Conservation (phyloP, 306 rosid species). For the Trichosanthes cucumerina region DNA sequence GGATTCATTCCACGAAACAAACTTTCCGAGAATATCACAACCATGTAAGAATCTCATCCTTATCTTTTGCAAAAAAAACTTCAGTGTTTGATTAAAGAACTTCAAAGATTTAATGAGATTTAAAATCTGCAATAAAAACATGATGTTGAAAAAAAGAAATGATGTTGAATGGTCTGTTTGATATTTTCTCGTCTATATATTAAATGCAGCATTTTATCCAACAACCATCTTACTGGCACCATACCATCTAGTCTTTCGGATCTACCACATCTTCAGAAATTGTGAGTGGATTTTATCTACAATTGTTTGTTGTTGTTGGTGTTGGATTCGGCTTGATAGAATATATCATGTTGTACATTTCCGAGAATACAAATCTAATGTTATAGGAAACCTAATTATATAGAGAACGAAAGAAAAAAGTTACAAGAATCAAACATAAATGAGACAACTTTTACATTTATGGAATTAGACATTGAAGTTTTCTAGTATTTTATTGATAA, state of each 20-base stretch:
- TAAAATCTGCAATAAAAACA: not conserved
- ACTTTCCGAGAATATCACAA: slow-evolving; percentile 56
- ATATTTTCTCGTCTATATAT: not conserved
- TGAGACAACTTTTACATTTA: not conserved
- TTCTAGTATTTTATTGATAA: too few species aligned
- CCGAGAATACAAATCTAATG: not conserved
- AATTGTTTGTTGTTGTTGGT: not conserved
- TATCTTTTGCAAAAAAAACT: not conserved
- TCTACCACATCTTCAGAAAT: slow-evolving; percentile 53
- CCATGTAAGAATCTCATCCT: slow-evolving; percentile 53
- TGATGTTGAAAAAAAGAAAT: not conserved
- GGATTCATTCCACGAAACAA: slow-evolving; percentile 50
- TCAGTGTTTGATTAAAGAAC: not conserved
- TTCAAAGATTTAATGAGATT: not conserved
- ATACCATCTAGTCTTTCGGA: slow-evolving; percentile 52
- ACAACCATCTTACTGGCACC: slow-evolving; percentile 59
- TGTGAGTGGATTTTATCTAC: slow-evolving; percentile 36
- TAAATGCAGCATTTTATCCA: slow-evolving; percentile 50
- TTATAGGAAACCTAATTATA: not conserved
- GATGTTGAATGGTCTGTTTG: not conserved
- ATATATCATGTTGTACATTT: not conserved
- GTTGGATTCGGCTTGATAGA: not conserved
- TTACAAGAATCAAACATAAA: not conserved
- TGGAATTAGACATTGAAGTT: not conserved
- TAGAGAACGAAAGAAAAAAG: not conserved